Evolutionary conservation across 345 rosid species (phyloP).

Genomic region (Lepidium aucheri): DNA sequence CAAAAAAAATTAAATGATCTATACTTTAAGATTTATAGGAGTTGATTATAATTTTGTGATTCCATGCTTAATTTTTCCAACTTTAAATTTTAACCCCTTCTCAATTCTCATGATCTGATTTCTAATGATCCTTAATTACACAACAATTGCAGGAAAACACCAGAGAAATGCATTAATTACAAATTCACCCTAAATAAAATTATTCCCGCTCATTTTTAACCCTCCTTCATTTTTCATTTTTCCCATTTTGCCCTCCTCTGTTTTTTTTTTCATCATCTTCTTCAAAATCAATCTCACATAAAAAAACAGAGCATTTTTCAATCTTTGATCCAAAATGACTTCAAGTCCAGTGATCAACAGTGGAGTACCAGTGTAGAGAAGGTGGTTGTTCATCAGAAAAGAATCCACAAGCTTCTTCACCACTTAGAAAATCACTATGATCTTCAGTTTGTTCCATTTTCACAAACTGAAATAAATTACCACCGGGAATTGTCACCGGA

Average conservation of each 20-base stretch:
- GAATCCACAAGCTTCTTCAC: slow-evolving; percentile 72
- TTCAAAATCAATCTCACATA: not conserved
- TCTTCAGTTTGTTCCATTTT: slow-evolving; percentile 86
- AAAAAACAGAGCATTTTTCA: not conserved
- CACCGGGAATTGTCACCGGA: slow-evolving; percentile 24
- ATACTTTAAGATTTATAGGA: not conserved
- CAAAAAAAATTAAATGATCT: no score
- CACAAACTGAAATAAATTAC: slow-evolving; percentile 44
- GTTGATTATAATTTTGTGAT: not conserved
- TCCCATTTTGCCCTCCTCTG: slow-evolving; percentile 8
- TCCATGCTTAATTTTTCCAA: no score
- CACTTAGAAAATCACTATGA: slow-evolving; percentile 59
- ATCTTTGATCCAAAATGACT: slow-evolving; percentile 14
- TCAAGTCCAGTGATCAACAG: slow-evolving; percentile 25
- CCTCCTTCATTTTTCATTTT: slow-evolving; percentile 1
- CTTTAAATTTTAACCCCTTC: no score
- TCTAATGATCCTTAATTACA: slow-evolving; percentile 7
- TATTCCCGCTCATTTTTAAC: slow-evolving; percentile 10
- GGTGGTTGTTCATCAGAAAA: slow-evolving; percentile 91
- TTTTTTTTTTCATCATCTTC: not conserved
- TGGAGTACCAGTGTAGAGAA: slow-evolving; percentile 68
- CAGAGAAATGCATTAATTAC: slow-evolving; percentile 16
- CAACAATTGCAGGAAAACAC: slow-evolving; percentile 15
- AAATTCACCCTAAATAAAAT: slow-evolving; percentile 15
- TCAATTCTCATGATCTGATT: not conserved